Conservation (phyloP, 257 asterid species). For the Nicotiana knightiana region DNA sequence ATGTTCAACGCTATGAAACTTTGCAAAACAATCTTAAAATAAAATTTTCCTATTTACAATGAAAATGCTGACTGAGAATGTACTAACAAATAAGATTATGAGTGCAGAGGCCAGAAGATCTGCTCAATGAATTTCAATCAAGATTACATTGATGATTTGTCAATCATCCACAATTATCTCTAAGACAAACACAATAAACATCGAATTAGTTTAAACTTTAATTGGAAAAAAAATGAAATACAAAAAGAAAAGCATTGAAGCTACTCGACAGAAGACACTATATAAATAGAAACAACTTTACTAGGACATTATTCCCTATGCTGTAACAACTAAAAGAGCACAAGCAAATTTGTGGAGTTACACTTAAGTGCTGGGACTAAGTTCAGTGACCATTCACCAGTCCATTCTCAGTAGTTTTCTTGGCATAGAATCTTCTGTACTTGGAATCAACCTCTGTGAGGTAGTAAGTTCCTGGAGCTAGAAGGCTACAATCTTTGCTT, state of each 20-base stretch:
- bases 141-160: neutral
- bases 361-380: neutral
- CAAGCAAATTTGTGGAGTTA: conserved; percentile 17
- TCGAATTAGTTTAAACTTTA: neutral
- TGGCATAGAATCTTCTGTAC: conserved; percentile 80
- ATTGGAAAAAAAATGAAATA: neutral
- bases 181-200: neutral
- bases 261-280: neutral
- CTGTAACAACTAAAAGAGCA: conserved; percentile 18
- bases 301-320: conserved; percentile 14
- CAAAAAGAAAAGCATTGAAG: neutral
- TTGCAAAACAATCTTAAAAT: no score
- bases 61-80: no score
- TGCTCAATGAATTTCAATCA: neutral
- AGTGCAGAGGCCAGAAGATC: neutral
- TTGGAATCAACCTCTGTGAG: conserved; percentile 95
- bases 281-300: neutral
- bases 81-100: neutral
- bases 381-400: conserved; percentile 71
- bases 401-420: conserved; percentile 60
- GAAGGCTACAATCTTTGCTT: conserved; percentile 76
- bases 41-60: no score
- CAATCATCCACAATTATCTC: neutral
- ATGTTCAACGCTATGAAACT: no score
- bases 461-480: conserved; percentile 79